Evolutionary conservation across 2,329 filamentous ascomycete genomes (phyloP).

Genomic region (Hypoxylon rubiginosum): DNA sequence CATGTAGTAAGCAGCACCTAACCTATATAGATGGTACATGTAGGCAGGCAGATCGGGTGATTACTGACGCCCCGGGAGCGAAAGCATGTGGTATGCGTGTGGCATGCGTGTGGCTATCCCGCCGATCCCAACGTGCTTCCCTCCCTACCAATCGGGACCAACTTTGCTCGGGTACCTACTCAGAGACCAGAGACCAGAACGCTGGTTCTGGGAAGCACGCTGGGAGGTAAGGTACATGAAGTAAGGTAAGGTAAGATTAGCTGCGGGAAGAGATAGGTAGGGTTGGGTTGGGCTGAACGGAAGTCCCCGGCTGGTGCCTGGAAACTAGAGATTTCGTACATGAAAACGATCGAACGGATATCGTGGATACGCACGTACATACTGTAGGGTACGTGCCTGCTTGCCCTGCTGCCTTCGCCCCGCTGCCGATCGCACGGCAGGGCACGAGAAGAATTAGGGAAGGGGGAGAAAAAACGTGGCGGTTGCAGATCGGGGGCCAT

Average conservation of each 20-base stretch:
- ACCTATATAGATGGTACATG: no score
- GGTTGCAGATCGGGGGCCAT: conserved; percentile 13
- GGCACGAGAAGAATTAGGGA: not conserved
- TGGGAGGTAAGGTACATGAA: no score
- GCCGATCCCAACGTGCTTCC: not conserved
- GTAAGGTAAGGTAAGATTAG: not conserved
- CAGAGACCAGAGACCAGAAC: no score
- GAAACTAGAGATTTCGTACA: not conserved
- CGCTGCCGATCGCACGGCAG: conserved; percentile 15
- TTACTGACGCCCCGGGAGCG: no score
- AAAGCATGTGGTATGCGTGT: not conserved
- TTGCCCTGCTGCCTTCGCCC: not conserved
- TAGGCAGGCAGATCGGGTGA: not conserved
- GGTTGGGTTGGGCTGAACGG: no score
- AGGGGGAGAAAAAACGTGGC: conserved; percentile 13
- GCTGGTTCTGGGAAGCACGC: not conserved
- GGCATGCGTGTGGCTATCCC: not conserved
- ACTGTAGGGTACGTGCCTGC: not conserved
- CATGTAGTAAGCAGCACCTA: not conserved
- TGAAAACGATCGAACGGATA: not conserved
- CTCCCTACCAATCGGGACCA: not conserved
- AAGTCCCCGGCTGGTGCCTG: not conserved
- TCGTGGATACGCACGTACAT: no score
- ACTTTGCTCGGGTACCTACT: not conserved
- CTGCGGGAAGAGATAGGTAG: not conserved